Base-by-base conservation (phyloP, 768 basidiomycete genomes). In the Rubroboletus pulcherrimus region DNA sequence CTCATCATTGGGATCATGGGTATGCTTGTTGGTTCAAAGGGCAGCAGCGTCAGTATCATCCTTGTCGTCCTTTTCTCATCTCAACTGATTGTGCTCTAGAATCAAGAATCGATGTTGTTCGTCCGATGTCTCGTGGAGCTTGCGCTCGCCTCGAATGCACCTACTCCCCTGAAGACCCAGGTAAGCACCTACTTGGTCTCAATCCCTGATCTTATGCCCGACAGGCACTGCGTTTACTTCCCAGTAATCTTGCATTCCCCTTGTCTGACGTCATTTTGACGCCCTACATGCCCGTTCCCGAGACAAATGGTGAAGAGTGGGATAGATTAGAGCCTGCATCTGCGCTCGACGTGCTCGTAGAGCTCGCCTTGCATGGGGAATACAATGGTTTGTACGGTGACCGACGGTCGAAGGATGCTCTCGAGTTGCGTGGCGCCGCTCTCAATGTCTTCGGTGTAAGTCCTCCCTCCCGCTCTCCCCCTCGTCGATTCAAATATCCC, bases 141-240 rank as follows among this genome's bases (percentile, higher is more conserved):
- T 5, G 90, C 89, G 1, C 78, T 98, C 31, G 87, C 95, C 9
- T 95, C 93, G n/a, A 98, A 98, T 71, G 89, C 91, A 3, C 96
- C 97, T 0, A 87, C 91, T 4, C 61, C 78, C 7, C 74, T 98
- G 45, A 98, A 99, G 75, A 87, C 88, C 5, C 91, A 93, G 79
- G 91, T 89, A 70, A 48, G 69, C 30, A 24, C 30, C 19, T 15
- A 24, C 15, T 58, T 17, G 49, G 43, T 50, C 14, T 39, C 51
- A 58, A 60, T 52, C 46, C 60, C 52, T 70, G 34, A 56, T 52
- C 57, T 54, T 21, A 80, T 76, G 59, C 63, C 33, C 49, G 29
- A 74, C 53, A 83, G 79, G 78, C 83, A 10, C 72, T 89, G 29
- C 79, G 78, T 52, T 75, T 85, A 15, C 76, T 90, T n/a, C 81